These are phyloP conservation scores for Ziziphus jujuba DNA, from an alignment of 306 rosid species.

Conservation along the genomic window DNA sequence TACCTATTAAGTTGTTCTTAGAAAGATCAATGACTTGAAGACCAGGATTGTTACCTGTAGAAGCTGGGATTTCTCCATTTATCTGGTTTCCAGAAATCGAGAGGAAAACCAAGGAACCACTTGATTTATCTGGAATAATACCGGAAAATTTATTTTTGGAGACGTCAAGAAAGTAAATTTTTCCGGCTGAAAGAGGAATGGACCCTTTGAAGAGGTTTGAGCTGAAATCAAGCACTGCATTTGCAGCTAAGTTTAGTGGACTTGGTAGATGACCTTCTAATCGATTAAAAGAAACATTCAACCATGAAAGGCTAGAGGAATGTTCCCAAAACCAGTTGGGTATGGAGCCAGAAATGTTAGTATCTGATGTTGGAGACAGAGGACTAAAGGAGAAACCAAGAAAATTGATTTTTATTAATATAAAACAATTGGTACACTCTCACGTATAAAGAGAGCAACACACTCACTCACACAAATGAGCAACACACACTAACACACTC, in stretches of 20 bases:
- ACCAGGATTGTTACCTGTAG: constrained; percentile 7
- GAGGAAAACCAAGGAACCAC: constrained; percentile 17
- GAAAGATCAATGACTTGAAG: constrained; percentile 39
- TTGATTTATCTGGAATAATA: constrained; percentile 27
- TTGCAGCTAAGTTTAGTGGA: constrained; percentile 9
- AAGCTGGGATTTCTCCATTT: constrained; percentile 38
- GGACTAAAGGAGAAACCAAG: too few relatives aligned
- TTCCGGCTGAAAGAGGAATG: constrained; percentile 19
- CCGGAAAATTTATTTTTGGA: constrained; percentile 47
- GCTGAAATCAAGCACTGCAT: constrained; percentile 34
- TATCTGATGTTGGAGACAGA: too few relatives aligned
- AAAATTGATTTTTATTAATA: too few relatives aligned
- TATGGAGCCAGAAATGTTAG: constrained; percentile 34
- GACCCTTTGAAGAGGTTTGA: constrained; percentile 36
- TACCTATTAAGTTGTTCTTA: constrained; percentile 38
- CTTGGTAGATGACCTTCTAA: constrained; percentile 36
- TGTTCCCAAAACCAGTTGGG: constrained; percentile 52
- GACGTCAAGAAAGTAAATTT: constrained; percentile 26
- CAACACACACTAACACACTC: too few relatives aligned
- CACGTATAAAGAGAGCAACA: too few relatives aligned
- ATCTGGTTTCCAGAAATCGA: constrained; percentile 41
- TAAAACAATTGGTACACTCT: too few relatives aligned
- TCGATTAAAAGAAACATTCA: constrained; percentile 40
- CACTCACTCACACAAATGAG: too few relatives aligned
- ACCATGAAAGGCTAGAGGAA: neutral